phyloP scores from a whole-genome alignment of 805 yeast species.

The Metschnikowia noctiluminum region DNA sequence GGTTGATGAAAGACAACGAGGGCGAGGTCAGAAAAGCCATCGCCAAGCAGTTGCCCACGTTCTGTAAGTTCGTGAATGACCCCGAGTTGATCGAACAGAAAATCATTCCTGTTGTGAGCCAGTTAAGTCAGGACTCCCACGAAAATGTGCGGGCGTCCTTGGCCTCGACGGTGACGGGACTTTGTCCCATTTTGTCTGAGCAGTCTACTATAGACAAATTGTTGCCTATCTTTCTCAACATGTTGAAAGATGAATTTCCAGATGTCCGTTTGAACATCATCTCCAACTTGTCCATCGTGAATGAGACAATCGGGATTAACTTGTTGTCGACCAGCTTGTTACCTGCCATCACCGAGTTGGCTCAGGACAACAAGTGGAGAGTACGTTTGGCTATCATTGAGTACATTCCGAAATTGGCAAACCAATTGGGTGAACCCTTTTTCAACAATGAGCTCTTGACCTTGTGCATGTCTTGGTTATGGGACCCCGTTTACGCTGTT shows the following conservation, averaged over 20 bases:
- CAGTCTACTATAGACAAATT: constrained; percentile 78
- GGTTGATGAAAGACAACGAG: constrained; percentile 85
- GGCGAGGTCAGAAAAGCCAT: constrained; percentile 94
- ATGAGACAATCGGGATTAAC: constrained; percentile 91
- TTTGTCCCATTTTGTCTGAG: constrained; percentile 82
- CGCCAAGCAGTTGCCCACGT: constrained; percentile 84
- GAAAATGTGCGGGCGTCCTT: constrained; percentile 92
- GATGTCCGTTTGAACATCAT: constrained; percentile 94
- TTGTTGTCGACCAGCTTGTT: constrained; percentile 78
- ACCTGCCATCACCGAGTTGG: constrained; percentile 94
- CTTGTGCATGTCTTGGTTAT: constrained; percentile 93
- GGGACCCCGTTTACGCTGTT: constrained; percentile 96
- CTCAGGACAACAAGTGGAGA: constrained; percentile 97
- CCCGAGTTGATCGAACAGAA: constrained; percentile 55
- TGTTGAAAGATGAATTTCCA: constrained; percentile 96
- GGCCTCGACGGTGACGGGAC: constrained; percentile 81
- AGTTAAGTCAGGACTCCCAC: constrained; percentile 82
- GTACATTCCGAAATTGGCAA: constrained; percentile 90
- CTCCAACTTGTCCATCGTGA: constrained; percentile 85
- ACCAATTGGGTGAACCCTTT: constrained; percentile 88
- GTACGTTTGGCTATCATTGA: constrained; percentile 95
- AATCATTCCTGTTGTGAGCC: constrained; percentile 79
- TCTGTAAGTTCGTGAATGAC: constrained; percentile 49
- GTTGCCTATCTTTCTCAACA: constrained; percentile 82
- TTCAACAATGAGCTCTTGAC: constrained; percentile 90